phyloP scores from a whole-genome alignment of 768 basidiomycete genomes.

The Psilocybe cubensis region DNA sequence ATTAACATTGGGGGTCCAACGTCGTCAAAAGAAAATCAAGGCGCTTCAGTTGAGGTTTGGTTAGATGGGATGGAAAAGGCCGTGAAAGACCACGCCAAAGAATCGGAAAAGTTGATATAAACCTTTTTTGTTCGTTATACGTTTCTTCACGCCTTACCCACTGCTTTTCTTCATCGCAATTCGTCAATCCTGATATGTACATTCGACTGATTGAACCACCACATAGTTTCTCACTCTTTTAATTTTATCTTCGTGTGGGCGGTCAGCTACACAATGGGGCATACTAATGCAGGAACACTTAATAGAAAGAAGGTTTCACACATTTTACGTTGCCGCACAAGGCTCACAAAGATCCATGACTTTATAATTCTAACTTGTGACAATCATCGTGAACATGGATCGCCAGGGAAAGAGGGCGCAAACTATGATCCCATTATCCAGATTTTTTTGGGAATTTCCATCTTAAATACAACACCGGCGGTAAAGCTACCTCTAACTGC shows the following conservation, averaged over 20 bases:
- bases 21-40: conserved; percentile 17
- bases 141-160: neutral
- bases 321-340: too few relatives aligned
- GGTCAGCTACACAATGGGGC: too few relatives aligned
- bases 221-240: too few relatives aligned
- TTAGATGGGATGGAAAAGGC: conserved; percentile 84
- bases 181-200: too few relatives aligned
- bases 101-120: conserved; percentile 49
- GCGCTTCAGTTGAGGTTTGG: conserved; percentile 69
- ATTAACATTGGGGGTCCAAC: conserved; percentile 15
- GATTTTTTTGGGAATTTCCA: neutral
- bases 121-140: neutral
- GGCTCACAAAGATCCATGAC: too few relatives aligned
- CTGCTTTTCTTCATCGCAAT: conserved; percentile 1
- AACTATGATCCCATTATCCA: neutral
- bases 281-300: too few relatives aligned
- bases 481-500: neutral
- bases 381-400: too few relatives aligned
- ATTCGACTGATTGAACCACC: too few relatives aligned
- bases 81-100: conserved; percentile 58
- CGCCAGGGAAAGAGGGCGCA: neutral
- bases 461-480: neutral
- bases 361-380: too few relatives aligned
- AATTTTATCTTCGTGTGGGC: too few relatives aligned
- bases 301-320: too few relatives aligned